A percentile compares a stretch with the other conserved stretches of the same genome.
These are phyloP conservation scores for Backusella tuberculispora DNA, from an alignment of 192 early-diverging fungal genomes.

Conservation along the genomic window DNA sequence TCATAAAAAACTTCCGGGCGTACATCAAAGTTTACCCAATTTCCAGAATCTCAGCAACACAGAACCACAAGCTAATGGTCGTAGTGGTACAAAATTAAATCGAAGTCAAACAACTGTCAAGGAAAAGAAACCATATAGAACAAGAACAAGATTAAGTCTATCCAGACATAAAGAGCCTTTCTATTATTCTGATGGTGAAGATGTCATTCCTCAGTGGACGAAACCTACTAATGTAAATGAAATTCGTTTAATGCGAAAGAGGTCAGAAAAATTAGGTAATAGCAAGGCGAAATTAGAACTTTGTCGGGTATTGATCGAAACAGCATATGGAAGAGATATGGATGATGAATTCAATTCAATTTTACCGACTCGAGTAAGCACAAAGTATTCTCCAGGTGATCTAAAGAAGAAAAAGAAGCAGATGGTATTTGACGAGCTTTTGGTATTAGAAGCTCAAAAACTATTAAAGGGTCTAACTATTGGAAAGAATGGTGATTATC, in stretches of 20 bases:
- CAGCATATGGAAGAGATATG: neutral
- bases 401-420: slow-evolving; percentile 52
- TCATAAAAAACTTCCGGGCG: slow-evolving; percentile 15
- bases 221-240: neutral
- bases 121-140: neutral
- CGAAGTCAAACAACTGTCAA: neutral
- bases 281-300: neutral
- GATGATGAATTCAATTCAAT: neutral
- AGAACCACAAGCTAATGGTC: neutral
- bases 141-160: neutral
- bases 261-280: neutral
- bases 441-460: slow-evolving; percentile 84
- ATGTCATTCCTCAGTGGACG: neutral
- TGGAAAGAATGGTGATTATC: slow-evolving; percentile 57
- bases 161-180: neutral
- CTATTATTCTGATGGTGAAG: neutral
- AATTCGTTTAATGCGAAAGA: neutral
- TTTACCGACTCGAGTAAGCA: neutral
- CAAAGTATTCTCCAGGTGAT: neutral
- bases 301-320: neutral
- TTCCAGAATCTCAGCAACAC: neutral
- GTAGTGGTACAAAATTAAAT: no score
- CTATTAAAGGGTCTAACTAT: slow-evolving; percentile 81
- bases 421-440: slow-evolving; percentile 67
- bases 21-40: slow-evolving; percentile 11